Percentiles rank a stretch among this genome's conserved stretches.
Conservation (phyloP, 768 basidiomycete genomes). For the Leucocoprinus birnbaumii region DNA sequence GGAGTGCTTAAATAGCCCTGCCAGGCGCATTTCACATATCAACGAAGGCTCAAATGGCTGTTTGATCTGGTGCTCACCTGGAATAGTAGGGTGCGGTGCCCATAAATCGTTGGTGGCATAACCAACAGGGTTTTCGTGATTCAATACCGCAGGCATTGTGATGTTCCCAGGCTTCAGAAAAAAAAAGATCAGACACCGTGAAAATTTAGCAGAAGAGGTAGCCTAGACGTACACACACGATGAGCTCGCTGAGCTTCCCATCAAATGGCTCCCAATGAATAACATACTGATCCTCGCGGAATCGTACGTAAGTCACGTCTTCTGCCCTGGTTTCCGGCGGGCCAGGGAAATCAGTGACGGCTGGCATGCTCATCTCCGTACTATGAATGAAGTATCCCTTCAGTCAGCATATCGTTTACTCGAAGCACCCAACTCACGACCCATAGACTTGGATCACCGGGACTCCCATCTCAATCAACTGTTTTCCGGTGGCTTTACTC, state of each 20-base stretch:
- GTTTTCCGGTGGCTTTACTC: conserved; percentile 10
- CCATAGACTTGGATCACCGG: conserved; percentile 8
- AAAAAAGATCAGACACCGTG: no score
- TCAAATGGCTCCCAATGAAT: conserved; percentile 8
- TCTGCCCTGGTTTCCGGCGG: neutral
- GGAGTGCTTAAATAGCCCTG: conserved; percentile 17
- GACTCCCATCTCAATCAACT: conserved; percentile 5
- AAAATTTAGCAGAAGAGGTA: no score
- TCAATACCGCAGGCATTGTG: conserved; percentile 18
- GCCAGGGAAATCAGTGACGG: conserved; percentile 3
- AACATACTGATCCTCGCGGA: conserved; percentile 10
- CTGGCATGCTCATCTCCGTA: conserved; percentile 17
- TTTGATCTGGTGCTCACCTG: neutral
- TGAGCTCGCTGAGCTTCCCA: conserved; percentile 13
- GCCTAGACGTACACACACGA: conserved; percentile 16
- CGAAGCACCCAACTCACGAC: conserved; percentile 6
- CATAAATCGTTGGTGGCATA: conserved; percentile 20
- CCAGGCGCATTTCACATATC: no score
- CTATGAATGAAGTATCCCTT: conserved; percentile 11
- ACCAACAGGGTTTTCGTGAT: conserved; percentile 17
- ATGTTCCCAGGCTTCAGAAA: conserved; percentile 13
- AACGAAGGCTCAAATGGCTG: no score
- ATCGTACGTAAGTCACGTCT: conserved; percentile 13
- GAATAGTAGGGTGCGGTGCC: conserved; percentile 17
- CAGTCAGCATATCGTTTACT: no score